A percentile compares a stretch with the other conserved stretches of the same genome.
These are phyloP conservation scores for Neonectria punicea DNA, from an alignment of 2,329 filamentous ascomycete genomes.

Conservation along the genomic window DNA sequence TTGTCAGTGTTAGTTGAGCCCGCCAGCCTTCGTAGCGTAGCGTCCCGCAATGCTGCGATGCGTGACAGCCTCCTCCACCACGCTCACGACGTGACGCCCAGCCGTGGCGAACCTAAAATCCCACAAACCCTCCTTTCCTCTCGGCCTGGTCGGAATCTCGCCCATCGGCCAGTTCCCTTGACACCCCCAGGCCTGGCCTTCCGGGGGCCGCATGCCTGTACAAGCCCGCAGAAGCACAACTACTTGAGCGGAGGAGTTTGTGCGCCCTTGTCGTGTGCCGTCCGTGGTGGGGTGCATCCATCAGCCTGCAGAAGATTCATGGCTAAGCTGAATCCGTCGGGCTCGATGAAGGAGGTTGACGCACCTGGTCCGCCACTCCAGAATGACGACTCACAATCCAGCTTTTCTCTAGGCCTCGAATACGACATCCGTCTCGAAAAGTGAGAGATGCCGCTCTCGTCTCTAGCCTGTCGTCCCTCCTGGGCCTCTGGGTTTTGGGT, in stretches of 20 bases:
- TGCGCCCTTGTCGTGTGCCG: conserved; percentile 17
- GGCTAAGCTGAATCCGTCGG: conserved; percentile 37
- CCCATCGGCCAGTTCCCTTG: conserved; percentile 5
- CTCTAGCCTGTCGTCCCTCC: conserved; percentile 1
- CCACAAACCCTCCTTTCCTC: background rate
- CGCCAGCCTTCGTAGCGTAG: background rate
- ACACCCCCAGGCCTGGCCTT: conserved; percentile 6
- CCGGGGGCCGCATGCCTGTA: conserved; percentile 9
- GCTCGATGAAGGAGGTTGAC: conserved; percentile 15
- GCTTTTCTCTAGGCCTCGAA: conserved; percentile 5
- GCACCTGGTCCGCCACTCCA: conserved; percentile 21
- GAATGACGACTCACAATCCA: conserved; percentile 16
- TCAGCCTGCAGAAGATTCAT: conserved; percentile 26
- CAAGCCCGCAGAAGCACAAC: conserved; percentile 4
- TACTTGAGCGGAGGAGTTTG: conserved; percentile 14
- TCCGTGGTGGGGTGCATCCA: conserved; percentile 25
- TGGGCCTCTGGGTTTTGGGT: background rate
- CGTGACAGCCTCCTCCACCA: conserved; percentile 3
- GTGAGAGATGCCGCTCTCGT: background rate
- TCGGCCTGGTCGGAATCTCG: conserved; percentile 14
- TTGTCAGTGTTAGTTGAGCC: conserved; percentile 14
- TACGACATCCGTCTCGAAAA: background rate
- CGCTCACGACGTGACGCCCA: background rate
- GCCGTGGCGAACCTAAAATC: background rate
- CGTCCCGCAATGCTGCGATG: conserved; percentile 9